Evolutionary conservation across 306 rosid species (phyloP).

Genomic region (Castanea mollissima): DNA sequence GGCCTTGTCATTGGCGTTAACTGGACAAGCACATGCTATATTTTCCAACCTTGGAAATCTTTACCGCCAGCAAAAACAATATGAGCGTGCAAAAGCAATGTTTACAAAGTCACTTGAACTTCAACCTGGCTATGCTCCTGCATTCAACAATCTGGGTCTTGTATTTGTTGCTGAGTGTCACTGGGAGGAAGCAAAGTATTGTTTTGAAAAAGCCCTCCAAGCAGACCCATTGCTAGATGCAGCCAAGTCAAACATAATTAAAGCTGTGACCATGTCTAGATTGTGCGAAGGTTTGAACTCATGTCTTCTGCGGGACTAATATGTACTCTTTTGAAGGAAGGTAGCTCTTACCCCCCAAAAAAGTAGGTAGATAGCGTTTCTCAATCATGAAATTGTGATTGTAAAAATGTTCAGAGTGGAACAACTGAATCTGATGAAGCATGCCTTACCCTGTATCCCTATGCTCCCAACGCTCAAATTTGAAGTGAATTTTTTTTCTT

Average conservation of each 20-base stretch:
- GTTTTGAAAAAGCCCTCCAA: conserved; percentile 78
- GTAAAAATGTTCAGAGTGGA: not conserved
- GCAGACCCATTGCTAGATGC: conserved; percentile 83
- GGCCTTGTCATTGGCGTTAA: conserved; percentile 68
- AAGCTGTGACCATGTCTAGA: conserved; percentile 58
- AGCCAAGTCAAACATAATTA: conserved; percentile 79
- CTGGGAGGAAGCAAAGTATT: conserved; percentile 86
- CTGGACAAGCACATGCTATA: conserved; percentile 60
- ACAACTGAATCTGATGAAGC: conserved; percentile 3
- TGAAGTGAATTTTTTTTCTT: not conserved
- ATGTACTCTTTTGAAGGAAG: conserved; percentile 11
- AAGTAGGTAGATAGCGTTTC: not conserved
- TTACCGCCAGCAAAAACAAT: conserved; percentile 79
- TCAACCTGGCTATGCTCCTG: conserved; percentile 90
- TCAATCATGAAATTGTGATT: not conserved
- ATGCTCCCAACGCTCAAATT: not conserved
- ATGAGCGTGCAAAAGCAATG: conserved; percentile 90
- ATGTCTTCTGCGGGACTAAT: conserved; percentile 36
- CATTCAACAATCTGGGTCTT: conserved; percentile 85
- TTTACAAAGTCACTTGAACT: conserved; percentile 82
- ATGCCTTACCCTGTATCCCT: not conserved
- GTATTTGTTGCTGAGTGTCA: conserved; percentile 89
- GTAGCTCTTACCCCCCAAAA: not conserved
- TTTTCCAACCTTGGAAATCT: conserved; percentile 88
- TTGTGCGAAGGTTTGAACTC: conserved; percentile 45